A percentile compares a stretch with the other conserved stretches of the same genome.
These are phyloP conservation scores for Yarrowia deformans DNA, from an alignment of 805 yeast genomes.

Conservation along the genomic window DNA sequence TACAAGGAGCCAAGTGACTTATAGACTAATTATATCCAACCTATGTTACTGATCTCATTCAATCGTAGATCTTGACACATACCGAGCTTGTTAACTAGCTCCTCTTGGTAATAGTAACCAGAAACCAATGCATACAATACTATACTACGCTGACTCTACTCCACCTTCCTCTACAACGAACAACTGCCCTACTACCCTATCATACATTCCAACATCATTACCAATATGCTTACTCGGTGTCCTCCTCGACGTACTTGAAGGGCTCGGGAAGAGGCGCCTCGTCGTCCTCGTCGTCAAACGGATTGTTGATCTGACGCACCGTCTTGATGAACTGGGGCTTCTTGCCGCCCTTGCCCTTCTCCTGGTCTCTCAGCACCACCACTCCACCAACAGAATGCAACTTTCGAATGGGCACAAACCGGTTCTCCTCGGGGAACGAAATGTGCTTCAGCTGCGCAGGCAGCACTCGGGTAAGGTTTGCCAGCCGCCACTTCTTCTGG, in stretches of 20 bases:
- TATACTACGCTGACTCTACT: no score
- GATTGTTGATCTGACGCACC: slow-evolving; percentile 86
- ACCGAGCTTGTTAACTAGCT: no score
- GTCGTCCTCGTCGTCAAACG: slow-evolving; percentile 67
- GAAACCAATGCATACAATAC: no score
- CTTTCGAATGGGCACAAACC: slow-evolving; percentile 84
- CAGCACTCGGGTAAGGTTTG: slow-evolving; percentile 84
- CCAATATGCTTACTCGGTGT: slow-evolving; percentile 38
- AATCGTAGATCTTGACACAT: no score
- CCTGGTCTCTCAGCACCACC: slow-evolving; percentile 48
- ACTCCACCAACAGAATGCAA: slow-evolving; percentile 60
- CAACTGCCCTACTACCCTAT: no score
- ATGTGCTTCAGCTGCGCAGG: slow-evolving; percentile 88
- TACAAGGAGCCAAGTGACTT: no score
- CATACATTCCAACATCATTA: slow-evolving; percentile 26
- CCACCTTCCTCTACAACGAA: no score
- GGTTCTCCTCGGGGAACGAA: slow-evolving; percentile 73
- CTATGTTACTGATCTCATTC: no score
- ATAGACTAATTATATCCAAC: no score
- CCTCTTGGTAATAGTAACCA: no score
- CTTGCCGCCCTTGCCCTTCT: slow-evolving; percentile 44
- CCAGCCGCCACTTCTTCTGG: slow-evolving; percentile 60
- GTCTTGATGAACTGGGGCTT: slow-evolving; percentile 77
- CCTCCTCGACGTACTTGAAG: slow-evolving; percentile 47
- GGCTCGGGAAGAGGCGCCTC: slow-evolving; percentile 59